phyloP scores from a whole-genome alignment of 78 protist genomes.

The Bigelowiella natans region DNA sequence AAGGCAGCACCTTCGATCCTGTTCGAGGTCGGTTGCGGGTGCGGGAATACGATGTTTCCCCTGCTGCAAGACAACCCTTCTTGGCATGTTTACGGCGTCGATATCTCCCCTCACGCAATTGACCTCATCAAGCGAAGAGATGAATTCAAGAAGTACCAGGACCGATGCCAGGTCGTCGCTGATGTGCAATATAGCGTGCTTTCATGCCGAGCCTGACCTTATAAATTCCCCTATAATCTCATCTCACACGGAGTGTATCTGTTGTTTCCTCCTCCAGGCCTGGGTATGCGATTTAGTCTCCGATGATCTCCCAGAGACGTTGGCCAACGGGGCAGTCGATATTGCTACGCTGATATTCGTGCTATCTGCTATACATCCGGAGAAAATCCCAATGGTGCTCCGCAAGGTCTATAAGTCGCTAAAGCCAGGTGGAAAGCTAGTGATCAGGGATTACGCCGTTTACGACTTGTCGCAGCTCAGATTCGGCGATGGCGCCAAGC shows the following conservation, averaged over 20 bases:
- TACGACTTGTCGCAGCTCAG: not conserved
- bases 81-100: not conserved
- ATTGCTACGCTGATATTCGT: not conserved
- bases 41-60: not conserved
- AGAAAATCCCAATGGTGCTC: not conserved
- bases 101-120: too few relatives aligned
- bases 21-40: not conserved
- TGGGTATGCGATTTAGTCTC: not conserved
- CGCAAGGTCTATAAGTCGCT: not conserved
- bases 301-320: not conserved
- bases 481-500: not conserved
- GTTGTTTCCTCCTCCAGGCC: not conserved
- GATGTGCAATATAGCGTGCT: too few relatives aligned
- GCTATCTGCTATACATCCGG: not conserved
- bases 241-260: too few relatives aligned
- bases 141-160: too few relatives aligned
- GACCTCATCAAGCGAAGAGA: too few relatives aligned
- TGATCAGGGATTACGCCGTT: not conserved
- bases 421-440: not conserved
- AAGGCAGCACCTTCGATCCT: not conserved
- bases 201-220: too few relatives aligned
- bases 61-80: not conserved
- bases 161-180: too few relatives aligned
- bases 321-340: not conserved
- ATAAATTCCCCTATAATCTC: too few relatives aligned